Evolutionary conservation across 352 stramenopile genomes (phyloP), one percentile per base, ranked within the genome.

Genomic region (Phytopythium litorale): DNA sequence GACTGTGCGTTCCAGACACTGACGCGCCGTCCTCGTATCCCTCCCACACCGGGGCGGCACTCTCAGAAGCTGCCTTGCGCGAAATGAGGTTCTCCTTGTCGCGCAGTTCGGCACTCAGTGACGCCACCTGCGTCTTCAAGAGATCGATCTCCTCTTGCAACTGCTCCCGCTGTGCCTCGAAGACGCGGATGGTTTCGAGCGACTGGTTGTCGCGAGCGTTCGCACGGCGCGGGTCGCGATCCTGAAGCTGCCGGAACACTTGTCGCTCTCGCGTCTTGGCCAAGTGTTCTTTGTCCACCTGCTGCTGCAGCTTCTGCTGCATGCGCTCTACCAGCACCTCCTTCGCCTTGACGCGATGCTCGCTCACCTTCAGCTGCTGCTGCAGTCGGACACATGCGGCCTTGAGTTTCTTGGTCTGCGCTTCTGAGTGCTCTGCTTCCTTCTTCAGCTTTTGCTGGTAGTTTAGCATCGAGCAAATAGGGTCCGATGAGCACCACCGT

Each of bases 261-360:
- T 77, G 70, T 11, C 72, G 78, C 32, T 88, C 81, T 0, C 81
- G 76, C 16, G 67, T 72, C 56, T 82, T 92, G 51, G 73, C 82
- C 49, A 82, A 55, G n/a, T 70, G 76, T 42, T 92, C 74, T 43
- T 89, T 91, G 63, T 92, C 80, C 13, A 89, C 72, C 45, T 92
- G 78, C 62, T 91, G 79, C 60, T 92, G 78, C 5, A 96, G 58
- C 35, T 94, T 96, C 23, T 84, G 66, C 56, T 96, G 86, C 70
- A 96, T 87, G 15, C 74, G 78, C 33, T 96, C 81, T 1, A 94
- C 70, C 0, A 92, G 64, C 13, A 88, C 70, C 45, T 96, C 88
- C 58, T 95, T 96, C 4, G 87, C 85, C 63, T 93, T 93, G 7
- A 96, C 88, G 5, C 87, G 78, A 28, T 96, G 88, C 50, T 96